Evolutionary conservation across 2,329 filamentous ascomycete species (phyloP).

Genomic region (Trichoderma koningiopsis): DNA sequence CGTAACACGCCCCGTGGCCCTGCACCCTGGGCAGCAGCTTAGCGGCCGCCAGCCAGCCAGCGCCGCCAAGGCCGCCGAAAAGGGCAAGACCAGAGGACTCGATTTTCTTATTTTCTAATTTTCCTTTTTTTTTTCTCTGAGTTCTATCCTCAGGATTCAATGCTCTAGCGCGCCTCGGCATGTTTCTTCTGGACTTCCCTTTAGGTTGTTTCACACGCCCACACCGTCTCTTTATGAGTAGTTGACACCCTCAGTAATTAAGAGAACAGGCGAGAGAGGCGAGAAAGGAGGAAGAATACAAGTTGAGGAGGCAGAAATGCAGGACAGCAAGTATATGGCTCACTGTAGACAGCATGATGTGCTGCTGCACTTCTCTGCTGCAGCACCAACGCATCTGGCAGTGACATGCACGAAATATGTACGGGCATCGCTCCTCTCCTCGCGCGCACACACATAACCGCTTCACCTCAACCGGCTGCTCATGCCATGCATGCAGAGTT

Average conservation of each 20-base stretch:
- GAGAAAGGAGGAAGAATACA: background rate
- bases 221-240: slow-evolving; percentile 7
- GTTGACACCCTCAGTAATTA: background rate
- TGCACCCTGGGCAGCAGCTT: slow-evolving; percentile 7
- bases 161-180: slow-evolving; percentile 14
- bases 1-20: slow-evolving; percentile 6
- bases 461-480: background rate
- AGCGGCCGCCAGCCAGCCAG: slow-evolving; percentile 25
- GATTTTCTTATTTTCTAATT: background rate
- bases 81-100: slow-evolving; percentile 17
- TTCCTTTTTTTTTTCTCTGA: background rate
- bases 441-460: background rate
- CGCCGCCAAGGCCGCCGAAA: slow-evolving; percentile 25
- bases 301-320: background rate
- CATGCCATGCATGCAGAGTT: background rate
- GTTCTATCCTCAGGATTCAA: background rate
- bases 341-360: background rate
- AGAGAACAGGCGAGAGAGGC: background rate
- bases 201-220: slow-evolving; percentile 13
- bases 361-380: too few species aligned
- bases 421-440: background rate
- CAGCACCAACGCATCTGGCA: background rate
- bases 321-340: background rate
- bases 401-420: background rate
- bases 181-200: background rate